Evolutionary conservation across 2,329 filamentous ascomycete species (phyloP), one percentile per base, ranked within the genome.

Genomic region (Davidsoniella eucalypti): DNA sequence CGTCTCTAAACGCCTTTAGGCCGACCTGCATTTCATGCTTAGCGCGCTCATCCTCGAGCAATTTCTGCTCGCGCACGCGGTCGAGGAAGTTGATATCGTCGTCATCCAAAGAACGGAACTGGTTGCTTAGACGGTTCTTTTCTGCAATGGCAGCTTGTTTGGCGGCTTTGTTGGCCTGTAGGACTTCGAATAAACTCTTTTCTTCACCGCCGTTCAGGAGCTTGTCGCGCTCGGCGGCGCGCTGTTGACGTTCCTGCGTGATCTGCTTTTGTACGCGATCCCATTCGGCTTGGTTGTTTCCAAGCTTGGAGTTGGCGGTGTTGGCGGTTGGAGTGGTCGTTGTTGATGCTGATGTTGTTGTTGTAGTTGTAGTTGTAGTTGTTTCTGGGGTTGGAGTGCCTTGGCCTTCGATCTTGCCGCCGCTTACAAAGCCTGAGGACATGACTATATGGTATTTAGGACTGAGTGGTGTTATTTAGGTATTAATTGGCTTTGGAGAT

Each of bases 61-160:
- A 62, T 59, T 68, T 67, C 49, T 65, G 64, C 47, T 68, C 69
- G 45, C 67, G 58, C 38, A 83, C 70, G 43, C 72, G 73, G 44
- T 81, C 77, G 47, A 92, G 65, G 56, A 87, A 90, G 17, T 82
- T 83, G 47, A 83, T 71, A 66, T 90, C 85, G 60, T 87, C 83
- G 53, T 87, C 82, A 60, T 90, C 81, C 26, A 92, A 70, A 2
- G 81, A 71, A 38, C 80, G 76, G 61, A 87, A 88, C 66, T 90
- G 85, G 58, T 90, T 84, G 59, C 77, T 76, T 48, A 90, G 68
- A 56, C 73, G 73, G 55, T 72, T 74, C 55, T 80, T 71, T 63
- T 90, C 84, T 62, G 87, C 84, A 62, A 87, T 87, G 7, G 80
- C 83, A 17, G 84, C 84, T 65, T 90, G 82, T 64, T 88, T 90